Evolutionary conservation across 192 early-diverging fungal genomes (phyloP).

Genomic region (Backusella mclennaniae): DNA sequence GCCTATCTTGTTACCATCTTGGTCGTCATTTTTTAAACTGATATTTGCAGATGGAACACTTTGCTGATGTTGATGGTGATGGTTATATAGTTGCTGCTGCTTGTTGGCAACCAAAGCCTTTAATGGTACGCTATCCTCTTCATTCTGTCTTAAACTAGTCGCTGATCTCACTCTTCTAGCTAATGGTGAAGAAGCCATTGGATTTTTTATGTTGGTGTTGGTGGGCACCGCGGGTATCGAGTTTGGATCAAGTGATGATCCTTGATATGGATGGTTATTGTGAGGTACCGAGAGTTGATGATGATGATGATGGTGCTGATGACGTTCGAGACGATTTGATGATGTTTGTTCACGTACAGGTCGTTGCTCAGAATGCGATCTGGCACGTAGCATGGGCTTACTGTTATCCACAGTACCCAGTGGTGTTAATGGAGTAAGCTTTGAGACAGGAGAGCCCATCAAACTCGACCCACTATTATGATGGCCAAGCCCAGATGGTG

Average conservation of each 20-base stretch:
- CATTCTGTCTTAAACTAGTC: constrained; percentile 38
- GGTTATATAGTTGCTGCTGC: constrained; percentile 16
- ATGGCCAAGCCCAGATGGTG: background rate
- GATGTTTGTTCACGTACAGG: constrained; percentile 6
- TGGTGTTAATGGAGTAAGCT: constrained; percentile 8
- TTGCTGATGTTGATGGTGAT: constrained; percentile 5
- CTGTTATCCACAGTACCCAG: background rate
- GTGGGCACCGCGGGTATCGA: constrained; percentile 6
- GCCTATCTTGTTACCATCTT: background rate
- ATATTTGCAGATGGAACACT: background rate
- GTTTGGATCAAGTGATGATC: constrained; percentile 1
- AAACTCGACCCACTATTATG: background rate
- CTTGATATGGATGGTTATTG: background rate
- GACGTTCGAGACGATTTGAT: background rate
- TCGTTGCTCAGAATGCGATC: constrained; percentile 26
- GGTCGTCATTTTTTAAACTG: background rate
- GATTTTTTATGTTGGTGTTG: constrained; percentile 3
- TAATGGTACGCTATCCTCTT: constrained; percentile 41
- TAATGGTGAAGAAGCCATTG: constrained; percentile 35
- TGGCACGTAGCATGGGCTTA: constrained; percentile 19
- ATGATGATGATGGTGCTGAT: background rate
- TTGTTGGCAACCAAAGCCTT: constrained; percentile 37
- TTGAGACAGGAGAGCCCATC: background rate
- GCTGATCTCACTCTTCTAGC: constrained; percentile 48
- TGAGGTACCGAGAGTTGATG: constrained; percentile 3